Base-by-base conservation (phyloP, 2,329 filamentous ascomycete genomes). In the Aureobasidium vineae region DNA sequence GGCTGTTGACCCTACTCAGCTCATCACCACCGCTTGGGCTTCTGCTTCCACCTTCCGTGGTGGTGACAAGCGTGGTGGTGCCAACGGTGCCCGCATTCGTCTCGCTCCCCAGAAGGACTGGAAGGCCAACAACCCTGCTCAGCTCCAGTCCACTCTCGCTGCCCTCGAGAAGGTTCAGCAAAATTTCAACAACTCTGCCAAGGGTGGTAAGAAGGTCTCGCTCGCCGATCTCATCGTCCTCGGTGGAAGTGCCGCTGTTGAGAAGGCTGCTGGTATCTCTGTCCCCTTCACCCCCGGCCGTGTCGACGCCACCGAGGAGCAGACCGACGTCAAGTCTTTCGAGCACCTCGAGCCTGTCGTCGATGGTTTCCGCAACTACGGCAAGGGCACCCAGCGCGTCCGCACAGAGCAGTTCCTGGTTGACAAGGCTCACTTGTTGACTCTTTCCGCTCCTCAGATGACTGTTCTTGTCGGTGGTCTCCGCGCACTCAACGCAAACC, bases 311-410 rank as follows among this genome's bases (percentile, higher is more conserved):
- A 82, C 86, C 0, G 84, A 89, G 76, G 88, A 90, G 73, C 83
- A 91, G 78, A 92, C 90, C 7, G 90, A 93, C 66, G 78, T 83
- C 23, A 74, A 84, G 70, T 86, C 87, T 1, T 87, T 90, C 74
- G 75, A 75, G 67, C 82, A 88, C 78, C 84, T 93, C 33, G 85
- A 91, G 81, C 89, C 90, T 1, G 71, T 80, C 36, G 84, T 83
- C n/a, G 90, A 93, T 70, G 89, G 88, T 6, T 92, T 93, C 89
- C 88, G 90, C 74, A 92, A 90, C 84, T 92, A 90, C 75, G 89
- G 89, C 73, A 81, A 84, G 70, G 84, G 84, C 1, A 86, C 83
- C 3, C 68, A 77, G 1, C 86, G 87, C 49, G 87, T 87, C 38
- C 83, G 82, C 71, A 83, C 86, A 7, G 90, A 93, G 79, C 84